Evolutionary conservation across 192 early-diverging fungal species (phyloP).

Genomic region (Backusella morwellensis): DNA sequence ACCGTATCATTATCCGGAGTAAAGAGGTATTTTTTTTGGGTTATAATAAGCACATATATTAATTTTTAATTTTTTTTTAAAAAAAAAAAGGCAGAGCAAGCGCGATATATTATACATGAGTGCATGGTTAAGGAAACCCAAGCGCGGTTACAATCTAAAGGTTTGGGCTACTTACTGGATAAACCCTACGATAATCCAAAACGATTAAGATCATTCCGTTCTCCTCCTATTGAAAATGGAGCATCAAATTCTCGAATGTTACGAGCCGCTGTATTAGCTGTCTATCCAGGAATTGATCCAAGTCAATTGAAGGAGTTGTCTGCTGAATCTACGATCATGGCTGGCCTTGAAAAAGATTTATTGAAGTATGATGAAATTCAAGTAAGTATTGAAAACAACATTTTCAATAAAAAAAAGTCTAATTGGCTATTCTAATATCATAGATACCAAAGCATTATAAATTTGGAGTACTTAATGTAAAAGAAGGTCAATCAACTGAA

Average conservation of each 20-base stretch:
- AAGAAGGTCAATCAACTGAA: slow-evolving; percentile 63
- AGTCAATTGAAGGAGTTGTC: slow-evolving; percentile 54
- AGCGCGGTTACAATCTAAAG: background rate
- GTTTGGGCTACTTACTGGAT: background rate
- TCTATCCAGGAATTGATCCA: slow-evolving; percentile 25
- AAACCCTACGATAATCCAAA: background rate
- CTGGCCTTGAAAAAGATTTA: slow-evolving; percentile 66
- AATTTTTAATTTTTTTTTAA: background rate
- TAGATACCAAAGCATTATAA: slow-evolving; percentile 58
- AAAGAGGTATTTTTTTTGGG: slow-evolving; percentile 21
- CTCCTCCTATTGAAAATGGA: background rate
- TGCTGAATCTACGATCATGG: slow-evolving; percentile 45
- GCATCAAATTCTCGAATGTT: slow-evolving; percentile 18
- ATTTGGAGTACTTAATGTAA: slow-evolving; percentile 73
- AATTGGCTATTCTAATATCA: background rate
- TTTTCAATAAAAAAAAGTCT: background rate
- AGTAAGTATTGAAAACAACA: slow-evolving; percentile 42
- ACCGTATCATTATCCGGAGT: slow-evolving; percentile 32
- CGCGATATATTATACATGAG: slow-evolving; percentile 22
- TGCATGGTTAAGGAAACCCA: slow-evolving; percentile 18
- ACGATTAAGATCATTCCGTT: background rate
- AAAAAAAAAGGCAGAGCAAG: background rate
- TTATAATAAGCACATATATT: background rate
- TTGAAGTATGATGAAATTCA: slow-evolving; percentile 73
- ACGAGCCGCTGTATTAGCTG: slow-evolving; percentile 19